Percentiles rank a stretch among this genome's conserved stretches.
phyloP scores from a whole-genome alignment of 202 grass and related monocot genomes.

The Cymbopogon flexuosus region DNA sequence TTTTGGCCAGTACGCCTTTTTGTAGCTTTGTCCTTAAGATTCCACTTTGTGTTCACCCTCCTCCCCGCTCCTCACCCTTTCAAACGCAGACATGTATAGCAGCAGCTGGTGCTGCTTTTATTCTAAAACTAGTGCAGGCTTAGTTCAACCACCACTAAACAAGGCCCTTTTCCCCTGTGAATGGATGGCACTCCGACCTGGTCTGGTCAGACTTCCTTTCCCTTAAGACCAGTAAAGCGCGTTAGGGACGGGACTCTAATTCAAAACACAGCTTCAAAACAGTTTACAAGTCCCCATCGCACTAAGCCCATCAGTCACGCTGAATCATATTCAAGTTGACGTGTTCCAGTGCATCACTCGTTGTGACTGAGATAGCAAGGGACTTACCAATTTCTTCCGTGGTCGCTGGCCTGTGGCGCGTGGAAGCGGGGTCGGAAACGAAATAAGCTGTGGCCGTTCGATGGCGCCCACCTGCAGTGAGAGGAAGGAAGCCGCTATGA shows the following conservation, averaged over 20 bases:
- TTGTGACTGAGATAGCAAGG: neutral
- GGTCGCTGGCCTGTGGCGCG: constrained; percentile 21
- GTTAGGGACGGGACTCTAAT: neutral
- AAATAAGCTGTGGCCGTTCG: constrained; percentile 25
- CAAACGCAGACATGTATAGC: constrained; percentile 21
- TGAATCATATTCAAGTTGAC: neutral
- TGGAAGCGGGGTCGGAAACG: constrained; percentile 12
- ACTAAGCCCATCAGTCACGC: neutral
- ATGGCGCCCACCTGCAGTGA: constrained; percentile 33
- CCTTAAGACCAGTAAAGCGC: constrained; percentile 17
- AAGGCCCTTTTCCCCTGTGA: constrained; percentile 17
- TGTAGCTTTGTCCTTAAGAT: constrained; percentile 40
- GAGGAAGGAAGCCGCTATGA: neutral
- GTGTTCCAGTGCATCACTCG: neutral
- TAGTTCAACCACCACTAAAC: constrained; percentile 38
- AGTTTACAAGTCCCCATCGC: neutral
- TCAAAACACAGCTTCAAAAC: neutral
- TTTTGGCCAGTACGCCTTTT: constrained; percentile 31
- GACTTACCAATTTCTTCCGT: constrained; percentile 46
- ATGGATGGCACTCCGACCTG: neutral
- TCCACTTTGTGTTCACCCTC: constrained; percentile 24
- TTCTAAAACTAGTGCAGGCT: constrained; percentile 37
- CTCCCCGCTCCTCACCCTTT: constrained; percentile 11
- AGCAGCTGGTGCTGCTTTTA: constrained; percentile 28
- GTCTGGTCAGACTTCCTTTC: constrained; percentile 24